Conservation (phyloP, 2,329 filamentous ascomycete genomes). For the Clathrospora elynae region DNA sequence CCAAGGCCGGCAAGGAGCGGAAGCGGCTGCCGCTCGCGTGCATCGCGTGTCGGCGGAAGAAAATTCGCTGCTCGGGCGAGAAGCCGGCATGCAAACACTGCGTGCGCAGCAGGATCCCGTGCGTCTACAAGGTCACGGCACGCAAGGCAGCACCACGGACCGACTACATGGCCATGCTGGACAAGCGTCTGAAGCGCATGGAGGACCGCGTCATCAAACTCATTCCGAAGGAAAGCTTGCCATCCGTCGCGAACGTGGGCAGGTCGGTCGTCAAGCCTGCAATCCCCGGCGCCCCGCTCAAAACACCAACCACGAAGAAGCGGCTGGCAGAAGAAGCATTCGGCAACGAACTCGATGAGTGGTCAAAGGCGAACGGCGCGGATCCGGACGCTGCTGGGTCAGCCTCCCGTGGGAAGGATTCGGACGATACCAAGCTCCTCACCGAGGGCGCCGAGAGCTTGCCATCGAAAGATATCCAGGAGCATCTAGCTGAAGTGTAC, state of each 20-base stretch:
- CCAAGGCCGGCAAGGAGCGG: constrained; percentile 85
- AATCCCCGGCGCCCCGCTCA: constrained; percentile 62
- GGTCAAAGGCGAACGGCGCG: constrained; percentile 66
- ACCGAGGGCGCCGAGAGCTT: constrained; percentile 82
- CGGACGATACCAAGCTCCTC: constrained; percentile 76
- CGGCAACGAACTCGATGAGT: constrained; percentile 76
- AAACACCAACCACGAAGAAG: constrained; percentile 70
- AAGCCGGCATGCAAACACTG: constrained; percentile 98
- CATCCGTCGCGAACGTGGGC: constrained; percentile 69
- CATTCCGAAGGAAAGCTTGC: constrained; percentile 83
- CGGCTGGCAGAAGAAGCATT: constrained; percentile 87
- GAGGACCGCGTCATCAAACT: constrained; percentile 97
- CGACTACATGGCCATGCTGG: constrained; percentile 99
- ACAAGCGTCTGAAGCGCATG: constrained; percentile 95
- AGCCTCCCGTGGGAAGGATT: constrained; percentile 53
- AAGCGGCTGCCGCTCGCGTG: constrained; percentile 92
- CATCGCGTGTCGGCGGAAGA: constrained; percentile 94
- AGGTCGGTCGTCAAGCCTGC: constrained; percentile 85
- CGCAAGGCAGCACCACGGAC: constrained; percentile 92
- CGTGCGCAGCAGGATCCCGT: constrained; percentile 86
- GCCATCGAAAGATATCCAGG: constrained; percentile 84
- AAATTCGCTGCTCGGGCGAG: constrained; percentile 96
- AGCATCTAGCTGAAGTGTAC: constrained; percentile 91
- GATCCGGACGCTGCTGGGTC: constrained; percentile 61
- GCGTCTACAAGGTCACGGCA: constrained; percentile 96